Base-by-base conservation (phyloP, 202 grass and related monocot species). In the Setaria viridis region DNA sequence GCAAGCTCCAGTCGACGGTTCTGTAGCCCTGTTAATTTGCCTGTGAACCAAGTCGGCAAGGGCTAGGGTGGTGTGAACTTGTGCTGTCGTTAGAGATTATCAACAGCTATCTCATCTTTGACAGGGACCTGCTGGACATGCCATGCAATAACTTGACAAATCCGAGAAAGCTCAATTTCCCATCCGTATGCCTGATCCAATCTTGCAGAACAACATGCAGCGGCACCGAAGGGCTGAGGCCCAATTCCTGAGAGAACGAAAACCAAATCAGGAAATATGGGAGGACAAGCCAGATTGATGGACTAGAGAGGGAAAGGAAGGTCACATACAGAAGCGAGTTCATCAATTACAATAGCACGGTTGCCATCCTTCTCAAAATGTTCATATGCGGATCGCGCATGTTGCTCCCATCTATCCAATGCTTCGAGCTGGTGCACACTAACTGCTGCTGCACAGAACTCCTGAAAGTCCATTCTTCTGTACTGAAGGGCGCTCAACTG, bases 341-440 rank as follows among this genome's bases (percentile, higher is more conserved):
- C 93, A 78, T 91, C 90, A 8, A 95, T 95, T 19, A 95, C 88
- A 78, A 95, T 95, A 59, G 90, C 90, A 30, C 90, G 86, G 55
- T 95, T 95, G 58, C 93, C 93, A 80, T 95, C 93, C 81, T 89
- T 95, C 67, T 95, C 93, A 62, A 95, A 95, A 59, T 85, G 46
- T 19, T 95, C 93, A 74, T 95, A 95, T 51, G 93, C 93, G 0
- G 86, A 93, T 21, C 90, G 82, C 3, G 88, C 93, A 81, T 95
- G 93, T 76, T 95, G 93, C 86, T 95, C 93, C 93, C 93, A 93
- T 91, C 93, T 89, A 80, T 95, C 93, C 84, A 93, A 82, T 72
- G 90, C 88, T 91, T 95, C 93, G 35, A 95, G 93, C 70, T 95
- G 90, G 83, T 95, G 90, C 69, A 95, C 90, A 84, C 88, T 95